phyloP scores from a whole-genome alignment of 2,329 filamentous ascomycete genomes.

The Magnaporthiopsis poae region DNA sequence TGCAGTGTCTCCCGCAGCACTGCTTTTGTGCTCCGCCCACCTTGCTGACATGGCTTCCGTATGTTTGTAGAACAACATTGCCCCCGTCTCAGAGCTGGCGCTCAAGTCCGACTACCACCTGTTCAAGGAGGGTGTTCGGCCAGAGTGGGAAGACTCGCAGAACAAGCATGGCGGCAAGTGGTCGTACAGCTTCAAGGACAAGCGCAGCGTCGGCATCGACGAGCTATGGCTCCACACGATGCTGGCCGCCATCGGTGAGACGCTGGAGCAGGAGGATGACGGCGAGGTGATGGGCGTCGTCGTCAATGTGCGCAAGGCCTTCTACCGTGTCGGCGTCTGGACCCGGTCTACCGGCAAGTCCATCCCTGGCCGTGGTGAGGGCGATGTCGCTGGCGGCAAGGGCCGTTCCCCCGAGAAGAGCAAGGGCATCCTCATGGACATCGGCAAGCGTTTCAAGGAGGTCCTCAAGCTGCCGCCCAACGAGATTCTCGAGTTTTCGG shows the following conservation, averaged over 20 bases:
- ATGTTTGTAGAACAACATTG: slow-evolving; percentile 86
- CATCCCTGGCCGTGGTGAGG: slow-evolving; percentile 65
- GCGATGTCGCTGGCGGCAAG: slow-evolving; percentile 64
- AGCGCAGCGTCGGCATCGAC: slow-evolving; percentile 83
- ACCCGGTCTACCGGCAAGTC: slow-evolving; percentile 85
- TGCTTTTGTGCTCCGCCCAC: slow-evolving; percentile 1
- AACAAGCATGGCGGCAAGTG: slow-evolving; percentile 99
- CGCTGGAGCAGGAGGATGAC: slow-evolving; percentile 85
- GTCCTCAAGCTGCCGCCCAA: slow-evolving; percentile 67
- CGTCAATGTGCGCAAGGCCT: slow-evolving; percentile 95
- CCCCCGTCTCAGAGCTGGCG: slow-evolving; percentile 85
- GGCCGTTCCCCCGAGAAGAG: slow-evolving; percentile 72
- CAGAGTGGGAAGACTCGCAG: slow-evolving; percentile 96
- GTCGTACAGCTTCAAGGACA: slow-evolving; percentile 97
- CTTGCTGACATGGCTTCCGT: not conserved
- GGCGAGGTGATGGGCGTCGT: slow-evolving; percentile 99
- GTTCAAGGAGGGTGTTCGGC: slow-evolving; percentile 93
- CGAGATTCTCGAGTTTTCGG: slow-evolving; percentile 86
- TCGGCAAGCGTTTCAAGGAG: slow-evolving; percentile 87
- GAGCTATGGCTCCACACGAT: slow-evolving; percentile 95
- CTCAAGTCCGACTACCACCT: slow-evolving; percentile 99
- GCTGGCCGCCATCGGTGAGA: slow-evolving; percentile 93
- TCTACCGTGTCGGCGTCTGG: slow-evolving; percentile 96
- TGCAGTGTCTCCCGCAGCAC: too few relatives aligned
- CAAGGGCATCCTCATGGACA: slow-evolving; percentile 70